Base-by-base conservation (phyloP, 345 rosid species). In the Pelargonium nanum region DNA sequence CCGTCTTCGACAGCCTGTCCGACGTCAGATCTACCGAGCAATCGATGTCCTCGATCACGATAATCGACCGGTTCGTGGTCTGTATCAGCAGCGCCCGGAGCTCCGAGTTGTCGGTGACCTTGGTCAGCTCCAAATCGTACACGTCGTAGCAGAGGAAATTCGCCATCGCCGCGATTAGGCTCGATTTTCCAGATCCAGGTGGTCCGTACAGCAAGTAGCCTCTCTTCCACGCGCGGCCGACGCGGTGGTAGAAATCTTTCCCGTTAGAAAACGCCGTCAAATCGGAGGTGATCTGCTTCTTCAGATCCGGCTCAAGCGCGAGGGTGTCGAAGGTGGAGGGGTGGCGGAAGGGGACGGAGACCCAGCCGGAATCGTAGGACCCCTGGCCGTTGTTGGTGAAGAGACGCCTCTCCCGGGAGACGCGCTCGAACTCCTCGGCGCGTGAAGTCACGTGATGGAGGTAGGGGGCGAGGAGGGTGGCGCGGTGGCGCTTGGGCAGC, bases 331-430 rank as follows among this genome's bases (percentile, higher is more conserved):
- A 51, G 8, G 72, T 69, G 4, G 64, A 25, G 0, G 70, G 64
- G 53, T 66, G 68, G 19, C 68, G 70, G 53, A 84, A 79, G n/a
- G 84, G 79, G 28, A 82, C 81, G 22, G 81, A 76, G 50, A 72
- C 81, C 90, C 90, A 84, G 19, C 72, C 79, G 10, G 78, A 69
- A 24, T 68, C 82, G 56, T 68, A 74, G 0, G 82, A 78, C 19
- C 68, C 77, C 15, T 78, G 70, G 19, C 82, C 79, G 26, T 75
- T 78, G 69, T 78, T 78, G 13, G 82, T 78, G 55, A 60, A 78
- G 12, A 78, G 65, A 53, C 79, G 66, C 28, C 77, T 70, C 54
- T 80, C 78, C 0, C 80, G 74, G 19, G 83, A 79, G 0, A 75
- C 75, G 0, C 82, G 73, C 75, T 75, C 79, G 56, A 78, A 78